Evolutionary conservation across 148 eudicot species (phyloP).

Genomic region (Salicornia ramosissima): DNA sequence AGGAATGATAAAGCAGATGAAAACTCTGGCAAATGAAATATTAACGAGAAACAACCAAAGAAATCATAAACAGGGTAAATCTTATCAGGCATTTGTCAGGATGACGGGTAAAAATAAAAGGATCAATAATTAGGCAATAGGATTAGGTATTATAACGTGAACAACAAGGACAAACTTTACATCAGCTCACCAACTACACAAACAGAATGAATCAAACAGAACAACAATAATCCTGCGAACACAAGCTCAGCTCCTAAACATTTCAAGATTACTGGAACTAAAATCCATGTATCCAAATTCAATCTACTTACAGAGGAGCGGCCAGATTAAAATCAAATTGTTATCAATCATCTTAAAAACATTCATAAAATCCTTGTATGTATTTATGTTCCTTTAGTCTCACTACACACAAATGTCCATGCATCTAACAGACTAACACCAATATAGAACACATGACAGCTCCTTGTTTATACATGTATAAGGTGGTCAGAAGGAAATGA

Average conservation of each 20-base stretch:
- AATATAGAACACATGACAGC: constrained; percentile 17
- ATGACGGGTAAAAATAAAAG: neutral
- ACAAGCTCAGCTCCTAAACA: constrained; percentile 2
- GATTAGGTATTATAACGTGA: neutral
- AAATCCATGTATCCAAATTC: constrained; percentile 2
- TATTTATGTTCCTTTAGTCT: constrained; percentile 17
- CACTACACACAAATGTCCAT: constrained; percentile 12
- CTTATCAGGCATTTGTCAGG: too few species aligned
- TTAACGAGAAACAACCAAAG: too few species aligned
- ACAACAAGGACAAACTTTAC: neutral
- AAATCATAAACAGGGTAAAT: too few species aligned
- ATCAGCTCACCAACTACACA: neutral
- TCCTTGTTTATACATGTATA: neutral
- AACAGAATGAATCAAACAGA: too few species aligned
- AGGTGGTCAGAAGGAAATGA: constrained; percentile 50
- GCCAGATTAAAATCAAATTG: constrained; percentile 12
- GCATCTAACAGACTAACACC: constrained; percentile 19
- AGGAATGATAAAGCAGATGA: too few species aligned
- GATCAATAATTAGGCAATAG: neutral
- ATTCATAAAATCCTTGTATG: neutral
- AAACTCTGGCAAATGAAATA: too few species aligned
- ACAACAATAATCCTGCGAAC: neutral
- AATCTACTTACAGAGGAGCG: constrained; percentile 12
- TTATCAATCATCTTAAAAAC: neutral
- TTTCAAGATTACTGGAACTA: neutral